Conservation (phyloP, 2,329 filamentous ascomycete species). For the Exophiala sideris region DNA sequence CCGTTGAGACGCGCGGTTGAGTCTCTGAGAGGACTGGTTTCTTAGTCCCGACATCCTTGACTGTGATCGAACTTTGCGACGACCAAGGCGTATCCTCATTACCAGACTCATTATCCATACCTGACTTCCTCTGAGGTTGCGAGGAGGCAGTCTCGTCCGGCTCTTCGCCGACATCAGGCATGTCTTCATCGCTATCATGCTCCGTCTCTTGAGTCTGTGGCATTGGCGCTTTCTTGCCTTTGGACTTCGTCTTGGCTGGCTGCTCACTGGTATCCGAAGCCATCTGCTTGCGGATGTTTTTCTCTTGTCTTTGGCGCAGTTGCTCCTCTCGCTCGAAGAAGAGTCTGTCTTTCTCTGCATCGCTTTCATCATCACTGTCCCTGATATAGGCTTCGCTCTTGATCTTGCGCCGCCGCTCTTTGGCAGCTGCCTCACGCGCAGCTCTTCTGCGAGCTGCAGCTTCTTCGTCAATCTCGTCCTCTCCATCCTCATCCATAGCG, state of each 20-base stretch:
- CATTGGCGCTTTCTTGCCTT: slow-evolving; percentile 9
- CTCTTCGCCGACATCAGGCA: slow-evolving; percentile 17
- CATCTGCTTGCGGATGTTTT: slow-evolving; percentile 49
- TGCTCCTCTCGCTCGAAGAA: slow-evolving; percentile 77
- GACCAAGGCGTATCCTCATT: slow-evolving; percentile 32
- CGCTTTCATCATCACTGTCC: slow-evolving; percentile 84
- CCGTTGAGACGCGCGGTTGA: slow-evolving; percentile 5
- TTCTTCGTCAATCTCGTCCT: slow-evolving; percentile 62
- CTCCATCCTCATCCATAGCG: slow-evolving; percentile 43
- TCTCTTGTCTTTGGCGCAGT: slow-evolving; percentile 56
- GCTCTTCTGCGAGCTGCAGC: slow-evolving; percentile 57
- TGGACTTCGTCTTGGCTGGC: slow-evolving; percentile 2
- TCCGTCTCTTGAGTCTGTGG: slow-evolving; percentile 1
- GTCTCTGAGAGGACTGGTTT: slow-evolving; percentile 10
- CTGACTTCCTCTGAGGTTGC: slow-evolving; percentile 10
- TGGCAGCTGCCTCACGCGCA: slow-evolving; percentile 63
- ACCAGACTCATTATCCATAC: slow-evolving; percentile 23
- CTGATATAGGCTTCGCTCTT: slow-evolving; percentile 82
- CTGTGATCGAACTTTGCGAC: slow-evolving; percentile 22
- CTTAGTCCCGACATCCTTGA: background rate
- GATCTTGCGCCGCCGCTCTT: slow-evolving; percentile 73
- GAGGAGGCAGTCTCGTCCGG: slow-evolving; percentile 17
- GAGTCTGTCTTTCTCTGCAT: slow-evolving; percentile 66
- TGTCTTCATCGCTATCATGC: slow-evolving; percentile 23
- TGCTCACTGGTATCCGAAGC: slow-evolving; percentile 33